Percentiles rank a stretch among this genome's conserved stretches.
phyloP scores from a whole-genome alignment of 306 rosid genomes.

The Acacia acuminata region DNA sequence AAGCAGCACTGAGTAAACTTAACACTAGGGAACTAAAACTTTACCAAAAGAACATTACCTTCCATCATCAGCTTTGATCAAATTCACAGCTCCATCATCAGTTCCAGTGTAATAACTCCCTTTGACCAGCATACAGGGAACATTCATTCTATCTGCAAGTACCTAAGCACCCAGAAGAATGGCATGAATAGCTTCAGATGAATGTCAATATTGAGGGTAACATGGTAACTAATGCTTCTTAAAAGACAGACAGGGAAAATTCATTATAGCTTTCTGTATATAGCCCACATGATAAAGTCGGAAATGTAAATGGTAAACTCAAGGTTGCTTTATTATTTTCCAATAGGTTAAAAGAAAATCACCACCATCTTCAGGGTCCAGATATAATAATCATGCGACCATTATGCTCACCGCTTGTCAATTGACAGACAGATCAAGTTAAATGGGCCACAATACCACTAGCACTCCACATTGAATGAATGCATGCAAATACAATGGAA shows the following conservation, averaged over 20 bases:
- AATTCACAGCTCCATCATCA: constrained; percentile 95
- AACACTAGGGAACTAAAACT: constrained; percentile 20
- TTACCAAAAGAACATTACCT: constrained; percentile 55
- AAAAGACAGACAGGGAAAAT: constrained; percentile 21
- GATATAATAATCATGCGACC: constrained; percentile 3
- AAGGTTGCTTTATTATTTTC: not conserved
- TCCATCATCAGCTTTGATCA: constrained; percentile 85
- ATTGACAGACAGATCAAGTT: constrained; percentile 22
- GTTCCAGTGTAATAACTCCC: constrained; percentile 99
- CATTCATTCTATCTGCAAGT: constrained; percentile 88
- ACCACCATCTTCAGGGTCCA: not conserved
- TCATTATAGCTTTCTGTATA: constrained; percentile 4
- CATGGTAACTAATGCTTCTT: constrained; percentile 8
- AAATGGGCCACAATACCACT: not conserved
- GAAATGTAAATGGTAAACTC: not conserved
- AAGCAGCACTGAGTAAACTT: constrained; percentile 24
- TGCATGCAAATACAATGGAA: constrained; percentile 7
- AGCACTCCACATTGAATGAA: not conserved
- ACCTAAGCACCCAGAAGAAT: constrained; percentile 66
- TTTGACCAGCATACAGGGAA: constrained; percentile 96
- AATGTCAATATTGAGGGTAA: constrained; percentile 25
- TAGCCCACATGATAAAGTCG: constrained; percentile 4
- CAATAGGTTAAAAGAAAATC: constrained; percentile 4
- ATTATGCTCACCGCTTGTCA: constrained; percentile 2
- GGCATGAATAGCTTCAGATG: constrained; percentile 33